Evolutionary conservation across 2,329 filamentous ascomycete genomes (phyloP).

Genomic region (Botryotinia globosa): DNA sequence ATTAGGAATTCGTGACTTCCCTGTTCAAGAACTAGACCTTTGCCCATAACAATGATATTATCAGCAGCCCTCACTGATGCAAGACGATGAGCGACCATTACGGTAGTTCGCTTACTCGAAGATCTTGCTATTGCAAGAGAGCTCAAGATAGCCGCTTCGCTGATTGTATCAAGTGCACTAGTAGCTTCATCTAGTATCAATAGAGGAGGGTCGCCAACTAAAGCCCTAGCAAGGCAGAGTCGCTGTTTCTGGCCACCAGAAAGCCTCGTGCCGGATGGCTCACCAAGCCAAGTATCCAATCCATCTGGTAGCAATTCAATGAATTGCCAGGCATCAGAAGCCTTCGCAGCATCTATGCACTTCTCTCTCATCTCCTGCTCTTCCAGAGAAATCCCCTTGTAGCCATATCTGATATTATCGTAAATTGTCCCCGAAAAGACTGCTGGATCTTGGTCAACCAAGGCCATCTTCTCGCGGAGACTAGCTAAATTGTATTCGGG

Average conservation of each 20-base stretch:
- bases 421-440: not conserved
- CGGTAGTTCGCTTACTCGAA: not conserved
- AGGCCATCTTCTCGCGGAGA: not conserved
- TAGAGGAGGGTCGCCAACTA: not conserved
- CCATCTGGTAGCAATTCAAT: not conserved
- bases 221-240: not conserved
- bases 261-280: not conserved
- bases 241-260: not conserved
- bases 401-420: not conserved
- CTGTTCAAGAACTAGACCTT: not conserved
- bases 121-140: not conserved
- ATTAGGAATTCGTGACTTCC: not conserved
- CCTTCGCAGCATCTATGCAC: not conserved
- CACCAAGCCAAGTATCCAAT: not conserved
- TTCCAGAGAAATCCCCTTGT: not conserved
- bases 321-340: not conserved
- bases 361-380: not conserved
- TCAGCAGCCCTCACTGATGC: not conserved
- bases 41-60: not conserved
- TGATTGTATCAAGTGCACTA: not conserved
- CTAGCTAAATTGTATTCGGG: not conserved
- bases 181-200: not conserved
- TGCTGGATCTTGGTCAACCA: not conserved
- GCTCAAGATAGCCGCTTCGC: not conserved
- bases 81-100: not conserved